phyloP scores from a whole-genome alignment of 257 asterid species.

The Ilex aquifolium region DNA sequence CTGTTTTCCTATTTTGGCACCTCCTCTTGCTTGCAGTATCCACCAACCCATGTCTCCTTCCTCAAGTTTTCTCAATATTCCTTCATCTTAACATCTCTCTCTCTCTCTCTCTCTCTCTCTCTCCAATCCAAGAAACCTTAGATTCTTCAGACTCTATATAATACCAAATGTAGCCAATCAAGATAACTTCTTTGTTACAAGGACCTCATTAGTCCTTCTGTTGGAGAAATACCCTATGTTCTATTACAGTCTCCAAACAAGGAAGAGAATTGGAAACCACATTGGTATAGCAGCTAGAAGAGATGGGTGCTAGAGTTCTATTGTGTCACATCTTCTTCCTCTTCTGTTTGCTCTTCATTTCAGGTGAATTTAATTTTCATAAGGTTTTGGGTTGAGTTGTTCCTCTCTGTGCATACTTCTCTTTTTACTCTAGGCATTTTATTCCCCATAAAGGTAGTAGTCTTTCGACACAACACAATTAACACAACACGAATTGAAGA shows the following conservation, averaged over 20 bases:
- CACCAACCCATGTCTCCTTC: conserved; percentile 62
- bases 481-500: no score
- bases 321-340: conserved; percentile 27
- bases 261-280: conserved; percentile 4
- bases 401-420: background rate
- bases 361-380: conserved; percentile 40
- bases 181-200: conserved; percentile 33
- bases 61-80: conserved; percentile 81
- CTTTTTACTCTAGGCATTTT: background rate
- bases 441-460: no score
- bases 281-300: conserved; percentile 1
- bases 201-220: conserved; percentile 17
- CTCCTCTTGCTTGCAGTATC: conserved; percentile 62
- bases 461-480: no score
- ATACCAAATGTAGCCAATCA: conserved; percentile 19
- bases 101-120: no score
- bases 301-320: conserved; percentile 31
- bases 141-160: conserved; percentile 62
- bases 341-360: conserved; percentile 34
- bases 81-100: conserved; percentile 43
- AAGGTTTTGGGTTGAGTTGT: background rate
- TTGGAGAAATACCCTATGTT: conserved; percentile 8
- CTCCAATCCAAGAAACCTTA: conserved; percentile 73
- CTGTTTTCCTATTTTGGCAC: conserved; percentile 41
- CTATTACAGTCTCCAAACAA: background rate